These are phyloP conservation scores for Fraxinus latifolia DNA, from an alignment of 305 asterid genomes.

Conservation along the genomic window DNA sequence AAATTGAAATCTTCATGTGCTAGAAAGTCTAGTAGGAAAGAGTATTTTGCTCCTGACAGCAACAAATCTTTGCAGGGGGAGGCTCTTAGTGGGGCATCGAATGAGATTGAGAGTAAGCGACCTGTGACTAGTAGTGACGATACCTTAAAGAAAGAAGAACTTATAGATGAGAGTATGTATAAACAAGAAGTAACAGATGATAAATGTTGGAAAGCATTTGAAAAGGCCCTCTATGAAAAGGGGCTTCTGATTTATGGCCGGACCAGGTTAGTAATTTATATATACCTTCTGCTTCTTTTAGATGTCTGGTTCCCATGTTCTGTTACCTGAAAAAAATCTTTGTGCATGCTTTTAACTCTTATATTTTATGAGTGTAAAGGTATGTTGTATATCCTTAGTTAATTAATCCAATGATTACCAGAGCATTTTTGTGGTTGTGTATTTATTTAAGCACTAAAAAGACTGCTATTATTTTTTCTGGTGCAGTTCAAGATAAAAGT, in stretches of 20 bases:
- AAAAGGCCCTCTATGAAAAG: slow-evolving; percentile 86
- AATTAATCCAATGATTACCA: not conserved
- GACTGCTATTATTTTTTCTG: not conserved
- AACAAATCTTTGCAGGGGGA: slow-evolving; percentile 51
- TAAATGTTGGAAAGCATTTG: slow-evolving; percentile 82
- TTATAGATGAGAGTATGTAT: slow-evolving; percentile 42
- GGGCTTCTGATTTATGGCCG: slow-evolving; percentile 85
- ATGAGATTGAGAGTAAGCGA: slow-evolving; percentile 44
- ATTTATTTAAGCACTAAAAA: not conserved
- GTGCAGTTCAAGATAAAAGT: not conserved
- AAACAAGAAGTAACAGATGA: slow-evolving; percentile 50
- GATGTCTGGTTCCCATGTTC: slow-evolving; percentile 5
- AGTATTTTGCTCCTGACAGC: slow-evolving; percentile 39
- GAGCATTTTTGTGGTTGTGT: not conserved
- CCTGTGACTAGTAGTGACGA: slow-evolving; percentile 42
- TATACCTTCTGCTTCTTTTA: slow-evolving; percentile 23
- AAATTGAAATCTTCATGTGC: slow-evolving; percentile 49
- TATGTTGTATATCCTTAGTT: not conserved
- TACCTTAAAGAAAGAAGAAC: slow-evolving; percentile 52
- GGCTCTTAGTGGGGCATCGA: slow-evolving; percentile 50
- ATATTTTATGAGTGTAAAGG: not conserved
- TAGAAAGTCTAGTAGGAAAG: slow-evolving; percentile 57
- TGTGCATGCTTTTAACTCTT: slow-evolving; percentile 11
- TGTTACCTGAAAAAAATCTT: not conserved
- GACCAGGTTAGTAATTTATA: slow-evolving; percentile 61